Conservation (phyloP, 805 yeast species). For the Ogataea dorogensis region DNA sequence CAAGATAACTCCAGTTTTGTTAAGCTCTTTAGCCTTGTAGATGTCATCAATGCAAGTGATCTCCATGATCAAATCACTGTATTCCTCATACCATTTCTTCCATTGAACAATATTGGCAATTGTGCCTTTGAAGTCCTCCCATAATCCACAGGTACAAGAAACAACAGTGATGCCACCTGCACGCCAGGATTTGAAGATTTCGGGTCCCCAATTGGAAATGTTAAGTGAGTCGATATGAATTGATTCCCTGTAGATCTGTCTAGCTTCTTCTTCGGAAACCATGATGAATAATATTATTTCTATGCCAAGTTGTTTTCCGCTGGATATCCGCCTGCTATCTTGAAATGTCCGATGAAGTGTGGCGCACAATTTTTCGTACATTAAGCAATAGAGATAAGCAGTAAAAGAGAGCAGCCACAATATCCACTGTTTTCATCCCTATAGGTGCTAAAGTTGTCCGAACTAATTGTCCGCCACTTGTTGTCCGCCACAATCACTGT, state of each 20-base stretch:
- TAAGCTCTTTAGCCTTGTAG: constrained; percentile 18
- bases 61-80: constrained; percentile 20
- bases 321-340: too few relatives aligned
- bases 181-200: constrained; percentile 20
- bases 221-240: constrained; percentile 22
- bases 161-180: constrained; percentile 23
- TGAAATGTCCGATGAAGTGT: constrained; percentile 2
- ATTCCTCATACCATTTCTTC: constrained; percentile 24
- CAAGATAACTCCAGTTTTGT: constrained; percentile 22
- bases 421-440: too few relatives aligned
- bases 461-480: too few relatives aligned
- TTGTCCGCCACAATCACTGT: too few relatives aligned
- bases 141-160: constrained; percentile 21
- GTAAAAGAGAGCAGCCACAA: too few relatives aligned
- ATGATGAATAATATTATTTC: constrained; percentile 4
- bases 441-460: too few relatives aligned
- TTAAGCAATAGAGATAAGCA: too few relatives aligned
- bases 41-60: constrained; percentile 19
- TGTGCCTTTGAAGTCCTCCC: constrained; percentile 23
- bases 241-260: constrained; percentile 18
- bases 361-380: too few relatives aligned
- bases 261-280: constrained; percentile 22
- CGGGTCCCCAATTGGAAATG: constrained; percentile 20
- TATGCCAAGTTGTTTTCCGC: constrained; percentile 3
- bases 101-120: constrained; percentile 22